Conservation (phyloP, 768 basidiomycete species). For the Obba rivulosa region DNA sequence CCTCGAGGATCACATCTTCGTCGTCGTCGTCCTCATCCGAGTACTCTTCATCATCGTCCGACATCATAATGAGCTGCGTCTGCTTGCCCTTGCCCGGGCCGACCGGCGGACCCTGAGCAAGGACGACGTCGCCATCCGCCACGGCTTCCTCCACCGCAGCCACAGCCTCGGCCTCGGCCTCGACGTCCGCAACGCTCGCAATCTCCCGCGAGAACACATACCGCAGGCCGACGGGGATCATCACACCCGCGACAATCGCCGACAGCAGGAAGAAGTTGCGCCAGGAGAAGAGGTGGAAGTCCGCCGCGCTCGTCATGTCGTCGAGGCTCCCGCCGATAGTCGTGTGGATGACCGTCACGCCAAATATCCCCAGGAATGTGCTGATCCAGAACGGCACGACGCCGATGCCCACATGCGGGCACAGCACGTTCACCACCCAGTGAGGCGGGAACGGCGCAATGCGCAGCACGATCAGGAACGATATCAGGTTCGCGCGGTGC, state of each 20-base stretch:
- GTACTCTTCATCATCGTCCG: constrained; percentile 33
- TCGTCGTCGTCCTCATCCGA: constrained; percentile 45
- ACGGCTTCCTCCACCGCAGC: constrained; percentile 28
- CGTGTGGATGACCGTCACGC: constrained; percentile 90
- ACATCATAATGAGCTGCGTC: constrained; percentile 25
- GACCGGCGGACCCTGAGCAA: constrained; percentile 53
- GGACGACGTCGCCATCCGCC: constrained; percentile 36
- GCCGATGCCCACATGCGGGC: constrained; percentile 88
- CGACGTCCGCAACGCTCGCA: constrained; percentile 31
- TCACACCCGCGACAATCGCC: constrained; percentile 84
- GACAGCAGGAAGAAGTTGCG: constrained; percentile 82
- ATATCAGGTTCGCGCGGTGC: constrained; percentile 81
- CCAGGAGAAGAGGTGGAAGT: constrained; percentile 93
- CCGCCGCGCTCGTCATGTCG: constrained; percentile 89
- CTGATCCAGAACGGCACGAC: constrained; percentile 84
- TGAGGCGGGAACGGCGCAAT: constrained; percentile 94
- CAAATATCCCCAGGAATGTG: constrained; percentile 87
- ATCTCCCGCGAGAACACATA: constrained; percentile 74
- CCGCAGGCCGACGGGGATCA: constrained; percentile 87
- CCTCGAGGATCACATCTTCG: constrained; percentile 69
- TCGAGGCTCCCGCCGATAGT: constrained; percentile 92
- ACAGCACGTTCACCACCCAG: constrained; percentile 92
- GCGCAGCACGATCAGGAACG: constrained; percentile 90
- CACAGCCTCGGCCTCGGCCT: constrained; percentile 27
- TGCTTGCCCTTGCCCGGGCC: constrained; percentile 36